phyloP scores from a whole-genome alignment of 164 flowering plant genomes.

The Magnolia kwangsiensis region DNA sequence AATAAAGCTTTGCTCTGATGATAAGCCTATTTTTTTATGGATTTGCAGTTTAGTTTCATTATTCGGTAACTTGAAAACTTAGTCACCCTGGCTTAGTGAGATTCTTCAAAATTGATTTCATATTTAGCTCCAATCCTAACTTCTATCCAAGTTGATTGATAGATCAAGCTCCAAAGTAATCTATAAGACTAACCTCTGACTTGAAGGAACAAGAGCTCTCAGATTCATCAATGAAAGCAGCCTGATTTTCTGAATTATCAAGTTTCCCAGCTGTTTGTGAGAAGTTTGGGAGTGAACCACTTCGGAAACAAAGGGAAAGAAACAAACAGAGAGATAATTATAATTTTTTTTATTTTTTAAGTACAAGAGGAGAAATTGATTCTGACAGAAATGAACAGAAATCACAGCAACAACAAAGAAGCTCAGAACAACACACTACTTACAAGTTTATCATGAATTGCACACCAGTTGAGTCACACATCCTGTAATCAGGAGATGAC shows the following conservation, averaged over 20 bases:
- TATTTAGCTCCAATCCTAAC: not conserved
- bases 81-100: not conserved
- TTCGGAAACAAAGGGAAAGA: slow-evolving; percentile 9
- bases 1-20: not conserved
- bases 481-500: slow-evolving; percentile 12
- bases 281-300: slow-evolving; percentile 10
- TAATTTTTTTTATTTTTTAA: not conserved
- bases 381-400: not conserved
- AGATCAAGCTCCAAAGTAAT: not conserved
- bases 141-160: not conserved
- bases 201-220: slow-evolving; percentile 7
- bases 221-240: not conserved
- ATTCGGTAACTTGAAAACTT: not conserved
- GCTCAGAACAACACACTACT: slow-evolving; percentile 1
- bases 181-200: slow-evolving; percentile 18
- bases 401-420: not conserved
- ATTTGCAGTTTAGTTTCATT: not conserved
- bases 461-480: slow-evolving; percentile 7
- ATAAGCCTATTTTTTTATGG: not conserved
- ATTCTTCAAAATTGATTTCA: not conserved
- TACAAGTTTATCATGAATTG: slow-evolving; percentile 12
- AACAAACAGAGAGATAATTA: not conserved
- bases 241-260: slow-evolving; percentile 3
- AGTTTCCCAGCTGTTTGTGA: slow-evolving; percentile 8
- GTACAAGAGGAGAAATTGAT: not conserved